phyloP scores from a whole-genome alignment of 2,329 filamentous ascomycete species.

The Didymella pomorum region DNA sequence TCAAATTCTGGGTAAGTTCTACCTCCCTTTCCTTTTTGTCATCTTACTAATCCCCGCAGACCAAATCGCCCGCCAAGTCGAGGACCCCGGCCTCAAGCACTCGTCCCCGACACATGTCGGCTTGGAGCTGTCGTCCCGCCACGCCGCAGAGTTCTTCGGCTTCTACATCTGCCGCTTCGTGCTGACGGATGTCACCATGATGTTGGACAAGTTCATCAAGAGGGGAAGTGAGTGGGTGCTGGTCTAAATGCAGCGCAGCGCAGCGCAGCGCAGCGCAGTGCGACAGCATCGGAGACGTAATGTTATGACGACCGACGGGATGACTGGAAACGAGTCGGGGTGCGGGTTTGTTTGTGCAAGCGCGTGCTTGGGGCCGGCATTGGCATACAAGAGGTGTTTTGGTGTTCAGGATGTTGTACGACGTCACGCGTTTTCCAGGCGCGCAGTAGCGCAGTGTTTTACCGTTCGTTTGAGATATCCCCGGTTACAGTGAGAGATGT shows the following conservation, averaged over 20 bases:
- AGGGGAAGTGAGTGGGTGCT: constrained; percentile 94
- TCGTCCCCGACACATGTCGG: constrained; percentile 95
- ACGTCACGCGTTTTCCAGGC: neutral
- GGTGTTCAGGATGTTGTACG: neutral
- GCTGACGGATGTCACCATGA: constrained; percentile 79
- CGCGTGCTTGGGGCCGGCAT: neutral
- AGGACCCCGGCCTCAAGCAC: constrained; percentile 90
- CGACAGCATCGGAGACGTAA: neutral
- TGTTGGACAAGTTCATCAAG: constrained; percentile 98
- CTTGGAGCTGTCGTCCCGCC: constrained; percentile 88
- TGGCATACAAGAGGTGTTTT: constrained; percentile 7
- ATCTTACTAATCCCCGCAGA: constrained; percentile 61
- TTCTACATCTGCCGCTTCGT: constrained; percentile 97
- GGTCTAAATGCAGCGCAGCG: constrained; percentile 49
- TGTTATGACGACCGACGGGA: constrained; percentile 1
- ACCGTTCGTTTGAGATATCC: constrained; percentile 10
- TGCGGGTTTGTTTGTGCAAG: neutral
- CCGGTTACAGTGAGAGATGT: neutral
- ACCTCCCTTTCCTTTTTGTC: neutral
- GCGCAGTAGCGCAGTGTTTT: neutral
- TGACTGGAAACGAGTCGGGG: neutral
- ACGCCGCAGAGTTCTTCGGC: constrained; percentile 96
- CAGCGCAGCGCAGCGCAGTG: neutral
- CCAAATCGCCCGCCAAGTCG: constrained; percentile 94
- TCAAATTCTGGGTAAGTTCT: constrained; percentile 83